Evolutionary conservation across 2,329 filamentous ascomycete species (phyloP).

Genomic region (Colletotrichum lentis): DNA sequence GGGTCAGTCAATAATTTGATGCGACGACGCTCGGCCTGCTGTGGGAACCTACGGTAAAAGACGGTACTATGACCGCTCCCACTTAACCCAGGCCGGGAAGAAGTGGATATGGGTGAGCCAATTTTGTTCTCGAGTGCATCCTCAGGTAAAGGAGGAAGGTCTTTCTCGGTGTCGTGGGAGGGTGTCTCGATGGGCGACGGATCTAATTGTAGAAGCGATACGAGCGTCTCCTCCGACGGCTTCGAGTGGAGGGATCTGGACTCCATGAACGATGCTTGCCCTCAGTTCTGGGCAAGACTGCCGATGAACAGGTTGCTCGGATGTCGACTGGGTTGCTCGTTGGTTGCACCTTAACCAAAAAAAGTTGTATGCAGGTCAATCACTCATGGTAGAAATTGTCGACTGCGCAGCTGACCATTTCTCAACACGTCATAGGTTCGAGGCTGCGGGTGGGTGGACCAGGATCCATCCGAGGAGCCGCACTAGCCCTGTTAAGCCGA

Average conservation of each 20-base stretch:
- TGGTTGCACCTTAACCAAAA: not conserved
- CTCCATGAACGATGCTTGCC: constrained; percentile 25
- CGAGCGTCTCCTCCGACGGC: constrained; percentile 39
- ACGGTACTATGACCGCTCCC: constrained; percentile 71
- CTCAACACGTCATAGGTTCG: constrained; percentile 28
- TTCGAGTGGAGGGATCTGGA: constrained; percentile 33
- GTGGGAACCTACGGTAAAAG: constrained; percentile 71
- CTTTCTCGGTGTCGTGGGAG: constrained; percentile 59
- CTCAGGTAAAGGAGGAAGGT: constrained; percentile 51
- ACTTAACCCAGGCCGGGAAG: constrained; percentile 65
- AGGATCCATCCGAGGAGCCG: not conserved
- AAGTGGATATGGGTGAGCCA: constrained; percentile 52
- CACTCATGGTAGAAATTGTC: not conserved
- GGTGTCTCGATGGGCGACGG: constrained; percentile 62
- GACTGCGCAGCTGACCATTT: constrained; percentile 19
- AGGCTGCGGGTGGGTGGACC: not conserved
- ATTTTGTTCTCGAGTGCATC: constrained; percentile 47
- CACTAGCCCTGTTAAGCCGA: not conserved
- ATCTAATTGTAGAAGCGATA: constrained; percentile 39
- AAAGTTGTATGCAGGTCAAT: not conserved
- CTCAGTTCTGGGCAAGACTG: not conserved
- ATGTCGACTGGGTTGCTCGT: not conserved
- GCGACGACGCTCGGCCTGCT: not conserved
- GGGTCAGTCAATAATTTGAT: constrained; percentile 37
- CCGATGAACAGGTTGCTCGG: not conserved